Base-by-base conservation (phyloP, 2,329 filamentous ascomycete species). In the Aspergillus sp. region DNA sequence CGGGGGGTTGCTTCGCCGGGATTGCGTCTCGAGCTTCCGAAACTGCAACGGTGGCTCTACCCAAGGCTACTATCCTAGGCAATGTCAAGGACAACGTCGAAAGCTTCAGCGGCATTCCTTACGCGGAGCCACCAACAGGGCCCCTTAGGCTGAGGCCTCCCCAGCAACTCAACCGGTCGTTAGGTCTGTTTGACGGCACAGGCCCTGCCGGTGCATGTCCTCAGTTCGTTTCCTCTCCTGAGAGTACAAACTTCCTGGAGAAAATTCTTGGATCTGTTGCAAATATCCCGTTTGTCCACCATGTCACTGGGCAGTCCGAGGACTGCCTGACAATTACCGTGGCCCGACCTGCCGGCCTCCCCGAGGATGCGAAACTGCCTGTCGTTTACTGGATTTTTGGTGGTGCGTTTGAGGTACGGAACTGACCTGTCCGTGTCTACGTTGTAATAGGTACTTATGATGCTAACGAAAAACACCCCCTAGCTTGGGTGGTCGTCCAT, bases 101-200 rank as follows among this genome's bases (percentile, higher is more conserved):
- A 56, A 83, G 79, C 24, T 93, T 90, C 76, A 85, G 83, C 55
- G 89, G 87, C 20, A 90, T 95, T 55, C 90, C 89, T 3, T 95
- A 86, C 67, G 89, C 89, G 2, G 78, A 90, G 60, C 82, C 89
- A 1, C 90, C 90, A 0, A 80, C 83, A 0, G 89, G 87, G 0
- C 70, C 78, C 3, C 77, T 91, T 22, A 85, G 90, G 15, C 81
- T 95, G 34, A 87, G 83, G 67, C 87, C 88, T 6, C 90, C 90
- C 1, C 81, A 85, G 66, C 78, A 81, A 7, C 74, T 90, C 15
- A 84, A 80, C 6, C 73, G 77, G 4, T 65, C 79, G 0, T 72
- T 90, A 0, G 89, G 88, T 1, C 86, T 79, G 0, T 78, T 89
- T 38, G 80, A 85, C 39, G 88, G 86, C 0, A 86, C 83, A 0